These are phyloP conservation scores for Tetrahymena elliotti DNA, from an alignment of 73 alveolate species.

Conservation along the genomic window DNA sequence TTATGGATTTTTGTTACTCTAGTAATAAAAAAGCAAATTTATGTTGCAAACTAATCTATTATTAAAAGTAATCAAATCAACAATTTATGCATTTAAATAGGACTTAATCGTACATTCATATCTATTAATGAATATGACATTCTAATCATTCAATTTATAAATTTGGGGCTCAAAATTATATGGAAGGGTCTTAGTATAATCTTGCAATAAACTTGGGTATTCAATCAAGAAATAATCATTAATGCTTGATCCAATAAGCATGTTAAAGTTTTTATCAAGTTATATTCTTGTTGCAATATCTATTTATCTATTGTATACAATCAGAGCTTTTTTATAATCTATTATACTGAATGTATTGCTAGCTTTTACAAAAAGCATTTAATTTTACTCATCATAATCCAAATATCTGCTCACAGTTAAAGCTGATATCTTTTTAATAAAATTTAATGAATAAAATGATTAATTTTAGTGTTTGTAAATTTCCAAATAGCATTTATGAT, in stretches of 20 bases:
- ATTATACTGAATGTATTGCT: not conserved
- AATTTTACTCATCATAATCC: not conserved
- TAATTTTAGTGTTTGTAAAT: no score
- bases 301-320: not conserved
- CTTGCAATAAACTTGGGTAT: not conserved
- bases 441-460: not conserved
- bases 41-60: not conserved
- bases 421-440: not conserved
- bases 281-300: not conserved
- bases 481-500: no score
- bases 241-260: not conserved
- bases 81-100: not conserved
- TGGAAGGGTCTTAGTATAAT: not conserved
- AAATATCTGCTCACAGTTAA: not conserved
- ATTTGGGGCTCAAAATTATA: not conserved
- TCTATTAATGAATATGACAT: not conserved
- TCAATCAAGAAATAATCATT: not conserved
- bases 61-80: not conserved
- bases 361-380: not conserved
- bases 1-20: not conserved
- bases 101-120: not conserved
- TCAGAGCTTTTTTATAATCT: not conserved
- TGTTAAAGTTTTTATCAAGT: not conserved
- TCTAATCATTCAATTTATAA: not conserved
- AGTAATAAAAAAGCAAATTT: not conserved